Evolutionary conservation across 2,329 filamentous ascomycete genomes (phyloP), one percentile per base, ranked within the genome.

Genomic region (Parafenestella ontariensis): DNA sequence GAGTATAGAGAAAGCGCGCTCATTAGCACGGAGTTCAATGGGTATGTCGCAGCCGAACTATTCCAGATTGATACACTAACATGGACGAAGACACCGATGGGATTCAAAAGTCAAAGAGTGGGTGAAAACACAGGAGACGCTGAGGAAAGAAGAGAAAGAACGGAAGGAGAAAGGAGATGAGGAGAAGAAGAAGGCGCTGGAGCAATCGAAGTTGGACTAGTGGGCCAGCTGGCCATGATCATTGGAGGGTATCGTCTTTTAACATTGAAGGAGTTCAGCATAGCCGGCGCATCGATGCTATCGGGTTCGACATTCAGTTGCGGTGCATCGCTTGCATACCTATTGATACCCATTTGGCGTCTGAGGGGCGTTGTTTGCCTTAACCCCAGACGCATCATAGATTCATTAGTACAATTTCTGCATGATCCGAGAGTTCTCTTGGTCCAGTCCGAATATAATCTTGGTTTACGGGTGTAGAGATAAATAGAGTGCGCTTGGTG

Each of bases 1-100:
- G 89, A 91, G 76, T 91, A 91, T 64, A 81, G 83, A 26, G 73
- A 78, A n/a, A 85, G 82, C 75, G 84, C 85, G 23, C 71, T 91
- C 51, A 82, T 84, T 0, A 77, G 78, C 2, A 89, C 87, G 1
- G 78, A 85, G 49, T 89, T 83, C 77, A 77, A 84, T 66, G 84
- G 83, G 87, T 89, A 74, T 23, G 49, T 5, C 49, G 6, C 43
- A 20, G 44, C 4, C 31, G 44, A 46, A 2, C 24, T 2, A 3
- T 31, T 5, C 9, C 40, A 9, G 8, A 10, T 28, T 26, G 5
- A 3, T 4, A 33, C 34, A 36, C 55, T 65, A 40, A 66, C 42
- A 26, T 28, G 20, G 4, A 26, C 17, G 20, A 52, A 89, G 87
- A 20, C 87, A 90, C 69, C 75, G 72, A 29, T 90, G 87, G 87